Evolutionary conservation across 2,329 filamentous ascomycete genomes (phyloP).

Genomic region (Cryphonectria naterciae): DNA sequence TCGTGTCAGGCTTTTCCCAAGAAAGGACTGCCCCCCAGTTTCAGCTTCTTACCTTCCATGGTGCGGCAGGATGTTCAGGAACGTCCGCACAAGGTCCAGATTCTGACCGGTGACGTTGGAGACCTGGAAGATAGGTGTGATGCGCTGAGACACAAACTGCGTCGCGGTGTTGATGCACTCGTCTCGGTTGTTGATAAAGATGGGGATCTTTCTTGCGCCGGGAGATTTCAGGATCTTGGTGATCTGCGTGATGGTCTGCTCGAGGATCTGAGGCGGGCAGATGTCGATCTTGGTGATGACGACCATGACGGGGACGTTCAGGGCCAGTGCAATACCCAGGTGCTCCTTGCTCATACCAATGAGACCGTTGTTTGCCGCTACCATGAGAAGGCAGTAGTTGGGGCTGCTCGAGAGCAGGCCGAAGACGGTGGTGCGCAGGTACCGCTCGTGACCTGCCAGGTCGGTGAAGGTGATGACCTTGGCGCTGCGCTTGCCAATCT

Average conservation of each 20-base stretch:
- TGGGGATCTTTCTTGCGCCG: conserved; percentile 90
- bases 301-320: conserved; percentile 98
- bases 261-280: conserved; percentile 90
- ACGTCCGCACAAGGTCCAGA: conserved; percentile 86
- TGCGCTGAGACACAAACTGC: conserved; percentile 92
- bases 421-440: conserved; percentile 94
- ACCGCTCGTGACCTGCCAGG: conserved; percentile 92
- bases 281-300: conserved; percentile 98
- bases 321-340: conserved; percentile 86
- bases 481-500: conserved; percentile 90
- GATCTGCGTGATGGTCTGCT: conserved; percentile 90
- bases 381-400: conserved; percentile 97
- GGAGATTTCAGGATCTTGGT: conserved; percentile 93
- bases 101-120: conserved; percentile 96
- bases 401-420: conserved; percentile 92
- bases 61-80: conserved; percentile 93
- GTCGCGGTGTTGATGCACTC: conserved; percentile 94
- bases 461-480: conserved; percentile 98
- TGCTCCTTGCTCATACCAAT: conserved; percentile 99
- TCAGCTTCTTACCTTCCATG: conserved; percentile 61
- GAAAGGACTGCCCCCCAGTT: not conserved
- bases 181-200: conserved; percentile 90
- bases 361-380: conserved; percentile 94
- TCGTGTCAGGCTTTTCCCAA: not conserved
- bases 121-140: conserved; percentile 96